These are phyloP conservation scores for Tricholoma terreum DNA, from an alignment of 768 basidiomycete genomes.

Conservation along the genomic window DNA sequence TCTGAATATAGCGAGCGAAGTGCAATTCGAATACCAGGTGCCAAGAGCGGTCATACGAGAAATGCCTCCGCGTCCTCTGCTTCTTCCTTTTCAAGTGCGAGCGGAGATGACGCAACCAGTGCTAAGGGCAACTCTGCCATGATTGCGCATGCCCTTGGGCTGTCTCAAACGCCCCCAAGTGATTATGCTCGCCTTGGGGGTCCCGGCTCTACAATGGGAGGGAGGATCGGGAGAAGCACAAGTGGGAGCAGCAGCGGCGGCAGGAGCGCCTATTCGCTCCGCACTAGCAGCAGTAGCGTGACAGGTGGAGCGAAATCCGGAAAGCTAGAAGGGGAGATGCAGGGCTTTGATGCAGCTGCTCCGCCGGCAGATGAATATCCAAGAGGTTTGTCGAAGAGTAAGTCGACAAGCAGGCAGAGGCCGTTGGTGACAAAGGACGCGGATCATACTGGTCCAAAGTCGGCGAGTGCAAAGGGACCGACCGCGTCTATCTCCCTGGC, in stretches of 20 bases:
- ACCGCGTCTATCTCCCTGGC: constrained; percentile 20
- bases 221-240: constrained; percentile 25
- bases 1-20: constrained; percentile 9
- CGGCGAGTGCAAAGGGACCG: constrained; percentile 13
- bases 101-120: constrained; percentile 7
- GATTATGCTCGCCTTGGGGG: constrained; percentile 38
- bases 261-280: constrained; percentile 30
- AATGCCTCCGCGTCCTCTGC: constrained; percentile 10
- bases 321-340: constrained; percentile 37
- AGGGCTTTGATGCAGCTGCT: constrained; percentile 33
- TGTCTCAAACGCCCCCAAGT: constrained; percentile 39
- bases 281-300: constrained; percentile 18
- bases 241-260: constrained; percentile 29
- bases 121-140: constrained; percentile 33
- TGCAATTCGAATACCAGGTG: constrained; percentile 2
- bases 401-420: constrained; percentile 29
- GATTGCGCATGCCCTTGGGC: constrained; percentile 43
- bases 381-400: constrained; percentile 30
- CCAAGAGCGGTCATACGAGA: constrained; percentile 4
- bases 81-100: neutral
- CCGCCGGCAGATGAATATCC: constrained; percentile 13
- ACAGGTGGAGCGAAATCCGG: constrained; percentile 15
- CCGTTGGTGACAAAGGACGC: constrained; percentile 13
- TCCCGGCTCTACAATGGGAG: constrained; percentile 28
- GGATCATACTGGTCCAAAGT: constrained; percentile 3